Base-by-base conservation (phyloP, 345 rosid genomes). In the Aquilaria malaccensis region DNA sequence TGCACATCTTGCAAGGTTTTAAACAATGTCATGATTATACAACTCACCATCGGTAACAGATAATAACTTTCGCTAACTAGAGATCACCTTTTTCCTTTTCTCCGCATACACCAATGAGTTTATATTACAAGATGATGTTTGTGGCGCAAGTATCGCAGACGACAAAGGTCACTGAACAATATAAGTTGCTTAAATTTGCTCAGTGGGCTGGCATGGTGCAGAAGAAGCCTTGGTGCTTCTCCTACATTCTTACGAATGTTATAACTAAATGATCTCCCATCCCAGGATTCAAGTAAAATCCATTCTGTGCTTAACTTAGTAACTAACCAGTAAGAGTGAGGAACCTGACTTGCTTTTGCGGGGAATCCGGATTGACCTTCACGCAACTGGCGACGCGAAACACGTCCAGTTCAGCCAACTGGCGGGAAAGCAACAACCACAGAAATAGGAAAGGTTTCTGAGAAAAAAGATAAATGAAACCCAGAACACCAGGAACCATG, bases 331-430 rank as follows among this genome's bases (percentile, higher is more conserved):
- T 74, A 50, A 91, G 92, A 11, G 95, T 85, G 67, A 82, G 83
- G 74, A 89, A 80, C 77, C 96, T 83, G 80, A 89, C 85, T 82
- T 85, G 91, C 87, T 92, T 92, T 66, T 92, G 98, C 0, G 96
- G 98, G 13, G 96, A 82, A 79, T 92, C 95, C 2, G 96, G 98
- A 58, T 92, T 86, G 53, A 92, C 91, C 79, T 92, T 89, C 57
- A 92, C 98, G 47, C 85, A 86, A n/a, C 37, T 48, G 7, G 98
- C 90, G 52, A 31, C 62, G 54, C 57, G 70, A 73, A 85, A 92
- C 56, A 59, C 86, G 2, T 85, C 84, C 77, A 85, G 66, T 66
- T 74, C 77, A 10, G 77, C 77, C 68, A 89, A 57, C 93, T 92
- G 83, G 68, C 75, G 59, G 2, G 29, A 30, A 45, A 48, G 50